phyloP scores from a whole-genome alignment of 179 eudicot genomes.

The Silene vulgaris region DNA sequence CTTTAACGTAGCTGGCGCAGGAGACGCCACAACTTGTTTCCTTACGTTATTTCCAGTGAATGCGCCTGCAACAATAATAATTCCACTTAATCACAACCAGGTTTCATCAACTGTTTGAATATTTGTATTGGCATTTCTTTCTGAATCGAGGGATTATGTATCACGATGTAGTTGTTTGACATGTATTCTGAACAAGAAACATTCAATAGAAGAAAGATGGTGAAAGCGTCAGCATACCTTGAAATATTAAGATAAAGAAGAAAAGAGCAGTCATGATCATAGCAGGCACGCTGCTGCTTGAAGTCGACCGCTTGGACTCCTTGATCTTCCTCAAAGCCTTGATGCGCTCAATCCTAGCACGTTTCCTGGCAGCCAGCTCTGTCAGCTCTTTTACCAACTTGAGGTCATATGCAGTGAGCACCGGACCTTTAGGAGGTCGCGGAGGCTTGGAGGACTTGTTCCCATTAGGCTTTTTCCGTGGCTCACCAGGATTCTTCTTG shows the following conservation, averaged over 20 bases:
- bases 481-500: slow-evolving; percentile 26
- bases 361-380: slow-evolving; percentile 42
- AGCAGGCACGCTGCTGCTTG: slow-evolving; percentile 32
- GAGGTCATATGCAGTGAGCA: slow-evolving; percentile 34
- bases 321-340: slow-evolving; percentile 44
- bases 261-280: slow-evolving; percentile 38
- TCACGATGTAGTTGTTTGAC: too few species aligned
- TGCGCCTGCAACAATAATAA: slow-evolving; percentile 32
- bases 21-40: slow-evolving; percentile 29
- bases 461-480: slow-evolving; percentile 22
- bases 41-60: slow-evolving; percentile 21
- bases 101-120: background rate
- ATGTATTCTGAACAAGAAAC: background rate
- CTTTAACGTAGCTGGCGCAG: slow-evolving; percentile 29
- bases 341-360: slow-evolving; percentile 42
- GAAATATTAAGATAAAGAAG: slow-evolving; percentile 38
- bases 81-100: slow-evolving; percentile 6
- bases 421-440: slow-evolving; percentile 48
- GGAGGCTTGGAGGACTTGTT: slow-evolving; percentile 47
- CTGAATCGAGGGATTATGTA: too few species aligned
- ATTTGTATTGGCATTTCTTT: too few species aligned
- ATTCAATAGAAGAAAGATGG: too few species aligned
- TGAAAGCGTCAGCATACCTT: slow-evolving; percentile 30
- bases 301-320: slow-evolving; percentile 32
- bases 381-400: slow-evolving; percentile 42